Percentiles rank a stretch among this genome's conserved stretches.
phyloP scores from a whole-genome alignment of 352 stramenopile genomes.

The Pythium periplocum region DNA sequence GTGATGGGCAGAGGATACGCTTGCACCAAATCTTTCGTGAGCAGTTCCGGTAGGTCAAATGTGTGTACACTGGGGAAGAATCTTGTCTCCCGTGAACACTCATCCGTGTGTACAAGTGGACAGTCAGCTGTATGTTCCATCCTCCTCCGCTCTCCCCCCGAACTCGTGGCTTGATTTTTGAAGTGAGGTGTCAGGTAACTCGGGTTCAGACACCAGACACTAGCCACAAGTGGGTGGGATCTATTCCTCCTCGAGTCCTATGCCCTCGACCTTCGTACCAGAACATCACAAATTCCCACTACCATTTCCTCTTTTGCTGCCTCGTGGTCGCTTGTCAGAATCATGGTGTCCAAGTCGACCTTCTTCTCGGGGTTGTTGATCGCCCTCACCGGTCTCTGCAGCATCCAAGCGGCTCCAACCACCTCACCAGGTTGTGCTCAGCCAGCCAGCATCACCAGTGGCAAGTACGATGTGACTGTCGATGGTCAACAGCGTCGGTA shows the following conservation, averaged over 20 bases:
- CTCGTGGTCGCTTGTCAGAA: too few relatives aligned
- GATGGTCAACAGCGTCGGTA: slow-evolving; percentile 21
- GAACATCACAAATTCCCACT: too few relatives aligned
- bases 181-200: neutral
- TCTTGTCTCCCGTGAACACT: neutral
- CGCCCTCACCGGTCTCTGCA: neutral
- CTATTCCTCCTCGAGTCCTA: neutral
- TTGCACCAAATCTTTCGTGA: too few relatives aligned
- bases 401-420: too few relatives aligned
- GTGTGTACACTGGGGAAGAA: neutral
- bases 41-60: neutral
- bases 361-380: too few relatives aligned
- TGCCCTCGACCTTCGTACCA: too few relatives aligned
- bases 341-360: too few relatives aligned
- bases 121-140: neutral
- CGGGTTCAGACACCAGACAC: neutral
- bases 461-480: slow-evolving; percentile 18
- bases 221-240: neutral
- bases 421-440: too few relatives aligned
- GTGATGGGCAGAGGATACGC: too few relatives aligned
- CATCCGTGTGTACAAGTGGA: neutral
- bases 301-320: too few relatives aligned
- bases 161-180: neutral
- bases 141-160: neutral
- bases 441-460: slow-evolving; percentile 10